Evolutionary conservation across 208 protist genomes (phyloP).

Genomic region (Angomonas desouzai): DNA sequence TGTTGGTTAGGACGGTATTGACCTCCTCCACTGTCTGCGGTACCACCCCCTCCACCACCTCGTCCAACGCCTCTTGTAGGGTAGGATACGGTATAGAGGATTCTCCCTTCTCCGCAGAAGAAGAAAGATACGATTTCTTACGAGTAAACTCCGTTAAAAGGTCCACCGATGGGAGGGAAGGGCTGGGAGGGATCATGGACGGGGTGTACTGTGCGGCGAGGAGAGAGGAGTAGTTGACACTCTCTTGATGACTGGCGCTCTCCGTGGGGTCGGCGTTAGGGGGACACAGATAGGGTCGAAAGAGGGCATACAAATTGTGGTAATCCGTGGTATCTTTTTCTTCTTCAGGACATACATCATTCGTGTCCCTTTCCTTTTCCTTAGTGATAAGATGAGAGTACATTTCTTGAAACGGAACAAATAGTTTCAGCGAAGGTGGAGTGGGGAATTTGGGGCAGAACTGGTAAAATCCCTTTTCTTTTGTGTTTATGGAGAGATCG

Average conservation of each 20-base stretch:
- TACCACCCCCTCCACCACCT: neutral
- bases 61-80: neutral
- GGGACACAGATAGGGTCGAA: neutral
- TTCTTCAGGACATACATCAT: neutral
- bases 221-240: neutral
- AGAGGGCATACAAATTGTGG: neutral
- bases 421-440: neutral
- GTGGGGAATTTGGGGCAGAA: neutral
- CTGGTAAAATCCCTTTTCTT: neutral
- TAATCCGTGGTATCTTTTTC: neutral
- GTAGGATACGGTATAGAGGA: neutral
- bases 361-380: neutral
- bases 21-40: neutral
- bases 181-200: neutral
- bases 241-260: neutral
- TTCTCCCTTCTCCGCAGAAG: too few relatives aligned
- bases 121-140: too few relatives aligned
- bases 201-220: neutral
- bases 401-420: neutral
- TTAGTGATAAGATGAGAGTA: conserved; percentile 1
- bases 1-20: neutral
- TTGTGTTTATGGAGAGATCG: neutral
- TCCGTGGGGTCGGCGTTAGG: neutral
- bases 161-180: neutral
- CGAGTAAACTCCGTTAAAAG: neutral